Conservation (phyloP, 257 asterid species). For the Fraxinus excelsior region DNA sequence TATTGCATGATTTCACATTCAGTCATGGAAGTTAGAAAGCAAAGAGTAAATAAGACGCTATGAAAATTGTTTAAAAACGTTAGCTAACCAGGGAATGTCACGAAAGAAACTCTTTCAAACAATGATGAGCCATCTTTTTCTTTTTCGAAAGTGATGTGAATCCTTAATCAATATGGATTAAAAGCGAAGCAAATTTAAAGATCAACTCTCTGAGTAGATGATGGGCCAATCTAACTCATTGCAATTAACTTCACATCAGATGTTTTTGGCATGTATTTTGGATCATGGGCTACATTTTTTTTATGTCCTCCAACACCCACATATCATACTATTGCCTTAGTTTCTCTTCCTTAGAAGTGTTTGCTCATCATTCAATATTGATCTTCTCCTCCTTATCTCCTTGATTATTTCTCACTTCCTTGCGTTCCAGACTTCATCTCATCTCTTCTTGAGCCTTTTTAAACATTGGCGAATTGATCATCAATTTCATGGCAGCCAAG, state of each 20-base stretch:
- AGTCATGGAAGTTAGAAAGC: neutral
- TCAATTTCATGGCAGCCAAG: neutral
- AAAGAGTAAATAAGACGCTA: neutral
- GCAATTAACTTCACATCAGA: neutral
- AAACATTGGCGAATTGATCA: neutral
- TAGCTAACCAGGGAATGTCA: neutral
- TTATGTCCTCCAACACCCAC: neutral
- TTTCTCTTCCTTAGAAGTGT: neutral
- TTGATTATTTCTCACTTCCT: neutral
- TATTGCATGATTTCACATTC: neutral
- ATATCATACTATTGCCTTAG: neutral
- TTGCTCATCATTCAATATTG: neutral
- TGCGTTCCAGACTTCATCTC: neutral
- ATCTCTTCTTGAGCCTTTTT: neutral
- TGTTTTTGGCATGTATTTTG: neutral
- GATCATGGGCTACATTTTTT: neutral
- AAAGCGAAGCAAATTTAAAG: neutral
- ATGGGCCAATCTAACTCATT: neutral
- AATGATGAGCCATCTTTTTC: neutral
- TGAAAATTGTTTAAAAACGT: neutral
- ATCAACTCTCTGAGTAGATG: neutral
- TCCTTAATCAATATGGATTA: neutral
- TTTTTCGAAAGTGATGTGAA: neutral
- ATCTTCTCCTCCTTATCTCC: neutral
- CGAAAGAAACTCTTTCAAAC: neutral